Evolutionary conservation across 2,329 filamentous ascomycete genomes (phyloP).

Genomic region (Talaromyces funiculosus): DNA sequence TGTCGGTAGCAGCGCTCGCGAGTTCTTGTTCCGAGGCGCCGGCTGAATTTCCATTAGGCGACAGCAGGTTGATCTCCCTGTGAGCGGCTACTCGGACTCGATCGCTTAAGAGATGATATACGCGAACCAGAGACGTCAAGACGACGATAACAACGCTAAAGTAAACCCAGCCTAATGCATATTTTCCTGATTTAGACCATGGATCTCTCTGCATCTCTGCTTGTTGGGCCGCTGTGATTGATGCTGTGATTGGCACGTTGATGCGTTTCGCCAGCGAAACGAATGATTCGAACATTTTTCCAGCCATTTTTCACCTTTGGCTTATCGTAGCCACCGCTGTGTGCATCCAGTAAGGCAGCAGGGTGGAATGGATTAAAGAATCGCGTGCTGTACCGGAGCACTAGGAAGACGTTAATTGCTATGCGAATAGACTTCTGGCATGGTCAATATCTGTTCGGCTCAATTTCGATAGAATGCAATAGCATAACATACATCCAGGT

Average conservation of each 20-base stretch:
- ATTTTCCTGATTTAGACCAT: constrained; percentile 76
- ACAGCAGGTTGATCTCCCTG: constrained; percentile 66
- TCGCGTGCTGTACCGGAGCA: not conserved
- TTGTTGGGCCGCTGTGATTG: constrained; percentile 50
- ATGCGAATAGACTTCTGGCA: not conserved
- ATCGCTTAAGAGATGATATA: constrained; percentile 89
- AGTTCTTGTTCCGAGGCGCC: constrained; percentile 58
- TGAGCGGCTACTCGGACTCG: constrained; percentile 85
- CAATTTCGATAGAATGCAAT: not conserved
- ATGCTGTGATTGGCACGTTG: constrained; percentile 51
- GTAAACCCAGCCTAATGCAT: constrained; percentile 82
- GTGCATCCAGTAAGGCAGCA: not conserved
- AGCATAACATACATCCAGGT: not conserved
- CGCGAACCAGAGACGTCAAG: constrained; percentile 61
- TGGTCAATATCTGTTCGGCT: not conserved
- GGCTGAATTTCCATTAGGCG: constrained; percentile 47
- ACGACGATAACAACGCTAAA: constrained; percentile 70
- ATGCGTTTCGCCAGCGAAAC: constrained; percentile 44
- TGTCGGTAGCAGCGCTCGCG: constrained; percentile 54
- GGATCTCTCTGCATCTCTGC: constrained; percentile 62
- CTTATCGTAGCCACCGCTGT: not conserved
- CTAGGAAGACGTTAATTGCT: not conserved
- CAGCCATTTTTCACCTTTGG: constrained; percentile 6
- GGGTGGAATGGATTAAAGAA: not conserved
- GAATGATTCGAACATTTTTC: constrained; percentile 15